A percentile compares a stretch with the other conserved stretches of the same genome.
Evolutionary conservation across 805 yeast species (phyloP).

Genomic region (Suhomyces sp.): DNA sequence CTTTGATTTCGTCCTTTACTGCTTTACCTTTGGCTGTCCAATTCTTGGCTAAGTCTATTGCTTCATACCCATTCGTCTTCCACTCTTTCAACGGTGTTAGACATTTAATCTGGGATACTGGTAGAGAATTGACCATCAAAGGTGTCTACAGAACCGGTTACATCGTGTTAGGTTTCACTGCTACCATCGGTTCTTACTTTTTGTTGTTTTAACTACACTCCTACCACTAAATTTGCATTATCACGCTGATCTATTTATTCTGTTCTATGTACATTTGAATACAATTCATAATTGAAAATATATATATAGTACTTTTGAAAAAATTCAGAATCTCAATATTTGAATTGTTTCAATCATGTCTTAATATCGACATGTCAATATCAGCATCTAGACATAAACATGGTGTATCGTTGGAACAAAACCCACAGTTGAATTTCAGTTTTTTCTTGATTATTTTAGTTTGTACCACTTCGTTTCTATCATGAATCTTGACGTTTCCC

Average conservation of each 20-base stretch:
- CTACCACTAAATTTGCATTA: slow-evolving; percentile 1
- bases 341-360: not conserved
- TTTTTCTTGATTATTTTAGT: slow-evolving; percentile 15
- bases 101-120: slow-evolving; percentile 92
- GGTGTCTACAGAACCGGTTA: slow-evolving; percentile 95
- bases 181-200: slow-evolving; percentile 57
- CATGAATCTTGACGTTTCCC: slow-evolving; percentile 13
- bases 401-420: slow-evolving; percentile 39
- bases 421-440: slow-evolving; percentile 31
- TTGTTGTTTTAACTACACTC: slow-evolving; percentile 43
- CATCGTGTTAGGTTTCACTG: slow-evolving; percentile 68
- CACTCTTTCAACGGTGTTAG: slow-evolving; percentile 86
- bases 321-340: not conserved
- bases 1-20: slow-evolving; percentile 54
- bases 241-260: not conserved
- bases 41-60: slow-evolving; percentile 61
- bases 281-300: not conserved
- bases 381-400: slow-evolving; percentile 45
- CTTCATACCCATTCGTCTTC: slow-evolving; percentile 83
- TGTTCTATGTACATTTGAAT: not conserved
- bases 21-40: slow-evolving; percentile 65
- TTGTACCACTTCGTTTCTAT: slow-evolving; percentile 3
- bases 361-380: slow-evolving; percentile 9
- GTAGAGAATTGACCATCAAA: slow-evolving; percentile 71
- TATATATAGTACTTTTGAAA: not conserved